Base-by-base conservation (phyloP, 495 filamentous ascomycete species). In the Xylaria longipes region DNA sequence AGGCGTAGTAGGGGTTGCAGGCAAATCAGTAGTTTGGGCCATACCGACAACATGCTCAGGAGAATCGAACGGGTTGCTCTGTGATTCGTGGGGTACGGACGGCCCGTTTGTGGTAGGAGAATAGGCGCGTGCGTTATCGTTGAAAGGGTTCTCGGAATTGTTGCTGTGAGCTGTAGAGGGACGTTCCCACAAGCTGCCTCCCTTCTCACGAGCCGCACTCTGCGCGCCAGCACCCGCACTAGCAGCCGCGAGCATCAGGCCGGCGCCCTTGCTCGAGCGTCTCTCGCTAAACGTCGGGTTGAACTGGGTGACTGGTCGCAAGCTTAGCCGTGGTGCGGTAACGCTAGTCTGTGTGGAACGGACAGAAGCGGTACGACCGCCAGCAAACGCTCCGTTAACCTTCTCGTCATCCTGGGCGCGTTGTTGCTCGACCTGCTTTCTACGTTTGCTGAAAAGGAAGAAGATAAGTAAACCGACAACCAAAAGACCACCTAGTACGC, bases 261-360 rank as follows among this genome's bases (percentile, higher is more conserved):
- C 80, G 64, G 83, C 83, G 39, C 83, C 86, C 41, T 87, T 82
- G 82, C 85, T 85, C 65, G 82, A 78, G 76, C 81, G 77, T 76
- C 81, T 74, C 69, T 83, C 82, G 62, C 72, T 80, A 50, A 94
- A 84, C 71, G 88, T 91, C 11, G 94, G 94, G 15, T 91, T 86
- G 79, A 98, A 97, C 75, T 97, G 90, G 67, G 94, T 95, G 41
- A 97, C 88, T 0, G 95, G 96, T 46, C 94, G 91, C 62, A 97
- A 86, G 74, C 94, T 97, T 54, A 98, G 86, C 66, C 90, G 89
- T 4, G 95, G 92, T 22, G 90, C 90, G 22, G 81, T 82, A 80
- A 80, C 80, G 54, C 76, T 78, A 50, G 80, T 75, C 60, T 76
- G 79, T 70, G 74, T 77, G 46, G 72, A 78, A 71, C 68, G 65